Percentiles rank a stretch among this genome's conserved stretches.
Conservation (phyloP, 371 early-diverging fungal species). For the Mucor velutinosus region DNA sequence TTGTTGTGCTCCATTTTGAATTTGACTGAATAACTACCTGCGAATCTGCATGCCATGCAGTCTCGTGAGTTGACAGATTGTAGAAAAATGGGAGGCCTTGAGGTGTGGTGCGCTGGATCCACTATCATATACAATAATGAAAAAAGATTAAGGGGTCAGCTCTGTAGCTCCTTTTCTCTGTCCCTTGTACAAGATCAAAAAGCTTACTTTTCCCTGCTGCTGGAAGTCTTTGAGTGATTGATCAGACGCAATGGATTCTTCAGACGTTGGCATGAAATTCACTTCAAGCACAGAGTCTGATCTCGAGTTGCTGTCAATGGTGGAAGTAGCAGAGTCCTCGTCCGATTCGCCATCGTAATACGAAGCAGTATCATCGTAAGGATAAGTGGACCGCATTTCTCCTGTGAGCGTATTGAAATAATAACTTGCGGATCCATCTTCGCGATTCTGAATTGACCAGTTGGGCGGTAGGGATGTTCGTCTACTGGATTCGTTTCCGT, state of each 20-base stretch:
- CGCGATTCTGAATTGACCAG: conserved; percentile 48
- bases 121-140: conserved; percentile 28
- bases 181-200: background rate
- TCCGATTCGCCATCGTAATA: conserved; percentile 16
- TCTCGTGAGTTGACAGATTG: conserved; percentile 73
- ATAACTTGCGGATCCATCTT: conserved; percentile 50
- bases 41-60: conserved; percentile 56
- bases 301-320: conserved; percentile 11
- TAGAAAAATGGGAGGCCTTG: conserved; percentile 72
- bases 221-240: background rate
- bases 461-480: conserved; percentile 35
- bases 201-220: conserved; percentile 2
- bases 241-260: background rate
- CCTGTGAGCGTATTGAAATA: conserved; percentile 49
- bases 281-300: conserved; percentile 10
- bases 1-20: conserved; percentile 12
- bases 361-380: conserved; percentile 26
- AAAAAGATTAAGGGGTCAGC: background rate
- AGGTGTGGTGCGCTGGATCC: conserved; percentile 54
- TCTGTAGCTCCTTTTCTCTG: background rate
- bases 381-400: conserved; percentile 51
- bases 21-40: conserved; percentile 29
- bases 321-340: conserved; percentile 19
- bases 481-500: background rate
- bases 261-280: background rate